Evolutionary conservation across 192 early-diverging fungal genomes (phyloP), one percentile per base, ranked within the genome.

Genomic region (Funneliformis mosseae): DNA sequence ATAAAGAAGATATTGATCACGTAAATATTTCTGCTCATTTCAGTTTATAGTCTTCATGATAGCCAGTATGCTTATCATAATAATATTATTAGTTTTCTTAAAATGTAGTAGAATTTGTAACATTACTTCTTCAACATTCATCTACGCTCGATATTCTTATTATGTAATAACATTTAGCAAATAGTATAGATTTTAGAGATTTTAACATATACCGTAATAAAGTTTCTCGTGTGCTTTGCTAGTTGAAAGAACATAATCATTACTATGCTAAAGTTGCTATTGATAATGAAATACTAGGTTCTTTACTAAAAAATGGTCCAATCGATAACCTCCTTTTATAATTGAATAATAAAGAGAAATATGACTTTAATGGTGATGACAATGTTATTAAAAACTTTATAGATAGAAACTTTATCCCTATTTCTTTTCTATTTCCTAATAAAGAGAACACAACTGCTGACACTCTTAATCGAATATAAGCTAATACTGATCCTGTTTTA

Each of bases 1-100:
- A 72, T 72, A 4, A 14, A 72, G 39, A 9, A 72, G 43, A 72
- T 72, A 42, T 25, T 72, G 21, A 72, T 72, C 39, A 4, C 42
- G 43, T 16, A 48, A 43, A 23, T 48, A 4, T 72, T 72, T 23
- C 18, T 16, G 42, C 3, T 72, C 3, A 16, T 72, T 18, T 72
- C 70, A 42, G 23, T 72, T 3, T 72, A 72, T 48, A 25, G 39
- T 23, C 45, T 72, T 46, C 27, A 14, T 16, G 41, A 42, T 18
- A 14, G 70, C 0, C 70, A 43, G 41, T 72, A 72, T 72, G 12
- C 21, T 43, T 72, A 72, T 16, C 3, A 9, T 12, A 42, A 14
- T 43, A 72, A 72, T 45, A 41, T 72, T 42, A 48, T 72, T 46
- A 72, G 45, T 8, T 72, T 72, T 42, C 41, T 16, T 14, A 72